Evolutionary conservation across 1,284 basidiomycete species (phyloP), one percentile per base, ranked within the genome.

Genomic region (Xerocomus alliaceus): DNA sequence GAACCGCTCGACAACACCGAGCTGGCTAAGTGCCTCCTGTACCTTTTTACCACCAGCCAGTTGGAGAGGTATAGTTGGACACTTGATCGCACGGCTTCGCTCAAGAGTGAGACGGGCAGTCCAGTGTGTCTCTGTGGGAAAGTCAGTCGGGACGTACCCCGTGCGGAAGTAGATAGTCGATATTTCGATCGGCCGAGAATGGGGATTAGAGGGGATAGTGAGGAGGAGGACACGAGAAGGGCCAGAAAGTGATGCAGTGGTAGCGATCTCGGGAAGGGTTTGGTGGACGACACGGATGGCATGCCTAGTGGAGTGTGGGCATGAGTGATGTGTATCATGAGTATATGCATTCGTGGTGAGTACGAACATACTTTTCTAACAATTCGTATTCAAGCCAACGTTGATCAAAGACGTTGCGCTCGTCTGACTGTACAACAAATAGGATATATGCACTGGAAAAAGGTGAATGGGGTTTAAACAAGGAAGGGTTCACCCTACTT

Each of bases 341-440:
- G 18, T n/a, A 32, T 35, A 44, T 37, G 46, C 34, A 18, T 17
- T 20, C 31, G 28, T 5, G 28, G 29, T 35, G 17, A 28, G 11
- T 12, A 26, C 20, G 34, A n/a, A 76, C 82, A 52, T 73, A 93
- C 90, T 77, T 83, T 68, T 94, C 87, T 0, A 94, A 76, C 0
- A 98, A 81, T 64, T 93, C 88, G 67, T 94, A 97, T 77, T 98
- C 94, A 18, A 99, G 77, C 78, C 86, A 88, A 7, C 91, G 84
- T 76, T 99, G 97, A 73, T 99, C 97, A 73, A 98, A 99, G 0
- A 97, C 86, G 74, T 99, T 99, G n/a, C 96, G 84, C 76, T 99
- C 97, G 29, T 87, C 85, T 11, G 88, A 85, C 72, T 97, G 96
- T 0, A 95, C 88, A 7, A 98, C 93, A 68, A 98, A 95, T 4